Conservation (phyloP, 2,329 filamentous ascomycete species). For the Camillea tinctor region DNA sequence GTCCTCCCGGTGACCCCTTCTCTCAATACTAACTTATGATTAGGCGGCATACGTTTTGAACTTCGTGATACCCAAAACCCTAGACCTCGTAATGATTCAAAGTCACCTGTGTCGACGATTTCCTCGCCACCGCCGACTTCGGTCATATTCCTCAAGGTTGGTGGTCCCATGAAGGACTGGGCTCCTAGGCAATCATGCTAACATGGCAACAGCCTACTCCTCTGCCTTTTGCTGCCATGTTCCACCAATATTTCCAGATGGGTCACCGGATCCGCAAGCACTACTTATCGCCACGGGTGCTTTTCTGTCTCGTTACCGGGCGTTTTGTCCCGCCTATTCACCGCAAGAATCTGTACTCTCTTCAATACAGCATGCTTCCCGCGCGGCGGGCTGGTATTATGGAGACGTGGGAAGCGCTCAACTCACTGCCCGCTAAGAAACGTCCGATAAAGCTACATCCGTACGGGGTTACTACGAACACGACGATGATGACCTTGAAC, state of each 20-base stretch:
- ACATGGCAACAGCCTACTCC: slow-evolving; percentile 68
- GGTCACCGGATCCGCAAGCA: slow-evolving; percentile 90
- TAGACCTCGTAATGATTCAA: slow-evolving; percentile 41
- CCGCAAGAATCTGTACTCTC: slow-evolving; percentile 87
- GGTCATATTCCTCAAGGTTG: slow-evolving; percentile 81
- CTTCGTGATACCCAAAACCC: slow-evolving; percentile 72
- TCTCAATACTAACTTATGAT: slow-evolving; percentile 3
- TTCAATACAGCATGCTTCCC: slow-evolving; percentile 98
- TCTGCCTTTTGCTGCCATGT: slow-evolving; percentile 88
- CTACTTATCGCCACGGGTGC: slow-evolving; percentile 85
- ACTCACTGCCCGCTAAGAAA: slow-evolving; percentile 46
- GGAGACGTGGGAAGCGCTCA: slow-evolving; percentile 81
- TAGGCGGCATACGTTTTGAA: slow-evolving; percentile 85
- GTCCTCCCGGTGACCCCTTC: background rate
- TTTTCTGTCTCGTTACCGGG: slow-evolving; percentile 84
- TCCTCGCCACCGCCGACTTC: slow-evolving; percentile 63
- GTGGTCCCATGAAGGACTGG: slow-evolving; percentile 9
- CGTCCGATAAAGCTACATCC: slow-evolving; percentile 36
- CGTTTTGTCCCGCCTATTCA: slow-evolving; percentile 95
- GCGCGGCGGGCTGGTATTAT: slow-evolving; percentile 73
- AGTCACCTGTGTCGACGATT: slow-evolving; percentile 10
- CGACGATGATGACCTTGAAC: background rate
- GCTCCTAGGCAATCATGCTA: background rate
- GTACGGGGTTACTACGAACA: slow-evolving; percentile 18
- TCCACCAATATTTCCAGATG: slow-evolving; percentile 95